These are phyloP conservation scores for Pezicula radicicola DNA, from an alignment of 2,329 filamentous ascomycete species.

Conservation along the genomic window DNA sequence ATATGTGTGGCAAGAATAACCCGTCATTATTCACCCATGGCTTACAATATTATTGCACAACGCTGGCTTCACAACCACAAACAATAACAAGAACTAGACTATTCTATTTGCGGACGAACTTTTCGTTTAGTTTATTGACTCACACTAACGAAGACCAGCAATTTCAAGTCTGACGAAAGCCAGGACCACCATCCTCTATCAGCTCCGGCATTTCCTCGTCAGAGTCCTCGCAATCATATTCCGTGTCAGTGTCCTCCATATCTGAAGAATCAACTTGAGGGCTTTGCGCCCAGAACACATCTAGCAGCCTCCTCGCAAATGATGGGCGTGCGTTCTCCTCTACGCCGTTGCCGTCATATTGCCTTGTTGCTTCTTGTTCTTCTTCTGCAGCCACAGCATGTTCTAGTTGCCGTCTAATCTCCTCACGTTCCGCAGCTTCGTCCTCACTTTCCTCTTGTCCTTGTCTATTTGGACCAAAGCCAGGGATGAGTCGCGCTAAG, in stretches of 20 bases:
- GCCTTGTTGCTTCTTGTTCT: neutral
- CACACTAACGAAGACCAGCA: too few relatives aligned
- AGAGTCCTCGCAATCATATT: neutral
- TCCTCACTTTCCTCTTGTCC: neutral
- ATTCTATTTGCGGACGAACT: too few relatives aligned
- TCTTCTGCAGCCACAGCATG: conserved; percentile 1
- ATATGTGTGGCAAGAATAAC: too few relatives aligned
- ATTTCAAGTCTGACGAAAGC: neutral
- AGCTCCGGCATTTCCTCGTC: neutral
- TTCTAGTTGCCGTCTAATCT: conserved; percentile 1
- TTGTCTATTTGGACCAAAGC: conserved; percentile 4
- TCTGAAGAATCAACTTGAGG: neutral
- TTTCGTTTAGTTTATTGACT: too few relatives aligned
- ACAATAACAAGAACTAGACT: too few relatives aligned
- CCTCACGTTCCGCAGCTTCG: neutral
- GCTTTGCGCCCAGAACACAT: neutral
- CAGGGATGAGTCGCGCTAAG: conserved; percentile 18
- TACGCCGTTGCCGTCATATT: neutral
- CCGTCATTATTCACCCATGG: too few relatives aligned
- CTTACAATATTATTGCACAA: too few relatives aligned
- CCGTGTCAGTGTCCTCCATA: neutral
- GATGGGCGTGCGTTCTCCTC: neutral
- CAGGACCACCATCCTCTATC: neutral
- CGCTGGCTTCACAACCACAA: too few relatives aligned
- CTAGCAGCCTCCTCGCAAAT: neutral